These are phyloP conservation scores for Yamadazyma aaseri DNA, from an alignment of 1,139 yeast genomes.

Conservation along the genomic window DNA sequence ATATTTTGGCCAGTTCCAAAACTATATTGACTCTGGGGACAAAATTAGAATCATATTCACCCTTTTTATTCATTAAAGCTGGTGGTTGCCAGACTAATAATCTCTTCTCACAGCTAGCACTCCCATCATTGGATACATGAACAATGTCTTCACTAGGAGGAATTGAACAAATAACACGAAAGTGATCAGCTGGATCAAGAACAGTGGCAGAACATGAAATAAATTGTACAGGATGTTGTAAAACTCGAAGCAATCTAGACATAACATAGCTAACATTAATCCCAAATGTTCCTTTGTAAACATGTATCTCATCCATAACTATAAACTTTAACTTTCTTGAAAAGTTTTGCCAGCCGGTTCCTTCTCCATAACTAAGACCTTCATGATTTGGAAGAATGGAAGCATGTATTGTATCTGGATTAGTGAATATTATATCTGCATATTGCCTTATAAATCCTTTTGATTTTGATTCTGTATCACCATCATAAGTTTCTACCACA, in stretches of 20 bases:
- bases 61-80: conserved; percentile 59
- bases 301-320: conserved; percentile 88
- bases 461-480: conserved; percentile 70
- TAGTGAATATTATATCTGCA: conserved; percentile 84
- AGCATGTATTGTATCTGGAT: conserved; percentile 91
- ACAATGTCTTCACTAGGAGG: conserved; percentile 38
- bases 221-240: conserved; percentile 39
- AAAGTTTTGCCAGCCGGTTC: conserved; percentile 64
- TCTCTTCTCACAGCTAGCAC: conserved; percentile 78
- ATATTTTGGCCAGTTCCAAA: conserved; percentile 69
- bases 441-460: conserved; percentile 54
- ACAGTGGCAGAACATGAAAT: conserved; percentile 95
- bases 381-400: conserved; percentile 75
- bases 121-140: conserved; percentile 75
- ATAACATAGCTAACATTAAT: conserved; percentile 84
- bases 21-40: conserved; percentile 66
- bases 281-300: conserved; percentile 88
- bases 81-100: conserved; percentile 82
- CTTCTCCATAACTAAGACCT: conserved; percentile 15
- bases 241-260: conserved; percentile 53
- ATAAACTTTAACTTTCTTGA: conserved; percentile 63
- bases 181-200: conserved; percentile 66
- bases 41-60: conserved; percentile 30
- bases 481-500: conserved; percentile 81
- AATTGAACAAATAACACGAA: conserved; percentile 71